phyloP scores from a whole-genome alignment of 2,329 filamentous ascomycete species.

The Aphanoascus verrucosus region DNA sequence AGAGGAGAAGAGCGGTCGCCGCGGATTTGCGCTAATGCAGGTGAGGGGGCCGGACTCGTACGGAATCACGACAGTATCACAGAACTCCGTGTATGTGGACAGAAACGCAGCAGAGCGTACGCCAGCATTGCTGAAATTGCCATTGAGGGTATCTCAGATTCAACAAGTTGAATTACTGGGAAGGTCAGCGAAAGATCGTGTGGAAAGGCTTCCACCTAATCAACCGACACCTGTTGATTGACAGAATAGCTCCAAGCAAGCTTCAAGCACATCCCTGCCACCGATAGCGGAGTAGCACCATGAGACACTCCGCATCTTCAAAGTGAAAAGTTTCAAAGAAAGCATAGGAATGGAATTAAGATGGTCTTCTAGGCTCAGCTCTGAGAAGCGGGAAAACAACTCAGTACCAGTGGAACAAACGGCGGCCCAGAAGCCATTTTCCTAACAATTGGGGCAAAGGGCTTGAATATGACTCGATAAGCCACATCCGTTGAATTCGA shows the following conservation, averaged over 20 bases:
- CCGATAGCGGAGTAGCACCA: conserved; percentile 6
- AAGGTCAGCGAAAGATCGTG: not conserved
- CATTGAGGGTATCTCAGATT: not conserved
- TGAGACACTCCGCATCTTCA: conserved; percentile 2
- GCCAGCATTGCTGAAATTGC: not conserved
- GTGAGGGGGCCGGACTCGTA: conserved; percentile 2
- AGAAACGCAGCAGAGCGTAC: not conserved
- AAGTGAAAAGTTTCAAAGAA: not conserved
- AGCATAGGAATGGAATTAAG: not conserved
- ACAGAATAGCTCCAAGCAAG: not conserved
- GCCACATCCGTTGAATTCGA: too few relatives aligned
- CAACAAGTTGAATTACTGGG: not conserved
- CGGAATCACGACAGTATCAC: conserved; percentile 8
- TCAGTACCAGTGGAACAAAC: not conserved
- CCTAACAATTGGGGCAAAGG: not conserved
- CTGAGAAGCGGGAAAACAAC: not conserved
- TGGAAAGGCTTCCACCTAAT: not conserved
- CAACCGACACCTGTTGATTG: not conserved
- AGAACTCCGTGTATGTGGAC: not conserved
- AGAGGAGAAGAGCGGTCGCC: not conserved
- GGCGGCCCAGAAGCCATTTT: not conserved
- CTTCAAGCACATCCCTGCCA: conserved; percentile 3
- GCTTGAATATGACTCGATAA: too few relatives aligned
- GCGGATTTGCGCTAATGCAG: conserved; percentile 9
- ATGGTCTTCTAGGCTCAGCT: too few relatives aligned